Base-by-base conservation (phyloP, 176 grass and related monocot species). In the Rhipidocladum racemiflorum region DNA sequence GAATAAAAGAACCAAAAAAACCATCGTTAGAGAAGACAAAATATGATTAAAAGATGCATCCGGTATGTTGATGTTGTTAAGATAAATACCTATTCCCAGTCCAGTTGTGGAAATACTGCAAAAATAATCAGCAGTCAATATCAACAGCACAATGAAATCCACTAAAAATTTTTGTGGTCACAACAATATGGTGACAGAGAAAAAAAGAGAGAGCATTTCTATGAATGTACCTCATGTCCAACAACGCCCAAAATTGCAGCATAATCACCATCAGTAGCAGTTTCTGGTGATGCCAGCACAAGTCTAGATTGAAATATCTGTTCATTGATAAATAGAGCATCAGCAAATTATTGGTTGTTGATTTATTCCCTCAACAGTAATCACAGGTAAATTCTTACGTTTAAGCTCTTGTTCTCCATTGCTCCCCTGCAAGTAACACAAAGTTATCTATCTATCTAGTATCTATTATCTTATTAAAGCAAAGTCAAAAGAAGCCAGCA, bases 31-130 rank as follows among this genome's bases (percentile, higher is more conserved):
- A 44, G 25, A 40, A 71, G 0, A 46, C 5, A 62, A 36, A 75
- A 32, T 36, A 36, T 13, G 63, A 63, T 75, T 17, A 68, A 30
- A 61, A 68, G 3, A 59, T 67, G 65, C 12, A 74, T 79, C 60
- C 40, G 87, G n/a, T 45, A 75, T 51, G 34, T 18, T 69, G 17
- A 78, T 62, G 51, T 48, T 4, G 8, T 82, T 42, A 54, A 70
- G 28, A 80, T 18, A 38, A 7, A 74, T 93, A 95, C 96, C 96
- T 88, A 73, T 99, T 99, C 16, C 96, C 96, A 48, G 96, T 99
- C 96, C 96, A 99, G 89, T 99, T 99, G 82, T 99, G 96, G 83
- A 99, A 99, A 91, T 99, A 99, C 96, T 99, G 92, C 85, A 85
- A 67, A 77, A 81, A 64, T 84, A 82, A 71, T 29, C 72, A 61